Evolutionary conservation across 768 basidiomycete species (phyloP).

Genomic region (Mrakia gelida): DNA sequence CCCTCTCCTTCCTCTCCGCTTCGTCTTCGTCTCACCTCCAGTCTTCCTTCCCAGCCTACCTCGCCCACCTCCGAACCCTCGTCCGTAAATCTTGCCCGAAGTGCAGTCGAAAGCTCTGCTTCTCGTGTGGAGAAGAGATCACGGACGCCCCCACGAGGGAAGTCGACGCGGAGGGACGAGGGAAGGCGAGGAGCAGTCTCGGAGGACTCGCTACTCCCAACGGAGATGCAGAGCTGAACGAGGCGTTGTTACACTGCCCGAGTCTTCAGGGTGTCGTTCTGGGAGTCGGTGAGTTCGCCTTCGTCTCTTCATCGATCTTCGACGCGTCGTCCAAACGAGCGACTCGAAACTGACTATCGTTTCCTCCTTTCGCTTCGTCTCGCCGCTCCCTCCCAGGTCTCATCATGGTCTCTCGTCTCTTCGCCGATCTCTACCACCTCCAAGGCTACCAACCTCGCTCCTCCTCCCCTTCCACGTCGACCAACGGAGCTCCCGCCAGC

Average conservation of each 20-base stretch:
- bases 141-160: neutral
- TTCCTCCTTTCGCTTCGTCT: neutral
- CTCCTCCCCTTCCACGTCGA: neutral
- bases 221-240: conserved; percentile 43
- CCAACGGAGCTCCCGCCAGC: conserved; percentile 12
- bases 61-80: conserved; percentile 57
- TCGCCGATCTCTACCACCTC: conserved; percentile 7
- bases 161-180: conserved; percentile 45
- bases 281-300: conserved; percentile 67
- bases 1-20: neutral
- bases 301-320: neutral
- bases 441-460: conserved; percentile 14
- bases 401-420: conserved; percentile 32
- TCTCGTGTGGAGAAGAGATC: conserved; percentile 64
- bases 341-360: neutral
- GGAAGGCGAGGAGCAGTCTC: conserved; percentile 44
- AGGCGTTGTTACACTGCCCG: conserved; percentile 78
- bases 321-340: neutral
- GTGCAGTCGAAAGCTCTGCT: conserved; percentile 55
- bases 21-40: conserved; percentile 40
- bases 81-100: conserved; percentile 61
- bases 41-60: conserved; percentile 69
- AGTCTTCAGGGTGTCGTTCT: conserved; percentile 76
- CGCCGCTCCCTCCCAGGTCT: conserved; percentile 12
- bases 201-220: neutral